Base-by-base conservation (phyloP, 352 stramenopile species). In the Synura sp. region DNA sequence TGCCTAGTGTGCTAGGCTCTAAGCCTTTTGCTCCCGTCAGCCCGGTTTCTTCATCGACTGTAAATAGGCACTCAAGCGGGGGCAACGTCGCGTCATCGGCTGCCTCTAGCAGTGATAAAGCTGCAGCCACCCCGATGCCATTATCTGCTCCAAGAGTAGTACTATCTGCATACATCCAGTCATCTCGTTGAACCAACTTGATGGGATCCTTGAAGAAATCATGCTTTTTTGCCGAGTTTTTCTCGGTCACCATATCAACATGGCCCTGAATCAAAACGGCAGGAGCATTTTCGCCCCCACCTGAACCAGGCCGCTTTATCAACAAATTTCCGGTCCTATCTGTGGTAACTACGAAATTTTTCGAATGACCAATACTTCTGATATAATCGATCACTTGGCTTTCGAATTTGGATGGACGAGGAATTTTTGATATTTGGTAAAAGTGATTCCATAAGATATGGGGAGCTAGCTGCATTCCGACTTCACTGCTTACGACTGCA, bases 161-260 rank as follows among this genome's bases (percentile, higher is more conserved):
- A 3, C 83, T 81, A 1, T 82, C 75, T 17, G 84, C 84, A 31
- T 79, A 83, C 35, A 87, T 41, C 80, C 80, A 87, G 19, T 81
- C 75, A 63, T 69, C 81, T 15, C 81, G 80, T 34, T 81, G 55
- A 59, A 81, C 42, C 25, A 83, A 67, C 38, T 71, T 70, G 74
- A 85, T 86, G 63, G 82, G 78, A 76, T 85, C 81, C 25, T 42
- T 83, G 17, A 81, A 57, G 57, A 87, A 86, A 77, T 87, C 75
- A 74, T 84, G 80, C 3, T 73, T 73, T 17, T 78, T 79, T 15
- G 82, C 79, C 41, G 78, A 53, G 38, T 84, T 82, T 77, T 86
- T 84, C 71, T 86, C 80, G 4, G 80, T 84, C 0, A 87, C 83
- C 84, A 87, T 87, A 77, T 87, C 84, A 71, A 87, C 81, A 69